Evolutionary conservation across 352 stramenopile species (phyloP).

Genomic region (Chrysophaeum taylorii): DNA sequence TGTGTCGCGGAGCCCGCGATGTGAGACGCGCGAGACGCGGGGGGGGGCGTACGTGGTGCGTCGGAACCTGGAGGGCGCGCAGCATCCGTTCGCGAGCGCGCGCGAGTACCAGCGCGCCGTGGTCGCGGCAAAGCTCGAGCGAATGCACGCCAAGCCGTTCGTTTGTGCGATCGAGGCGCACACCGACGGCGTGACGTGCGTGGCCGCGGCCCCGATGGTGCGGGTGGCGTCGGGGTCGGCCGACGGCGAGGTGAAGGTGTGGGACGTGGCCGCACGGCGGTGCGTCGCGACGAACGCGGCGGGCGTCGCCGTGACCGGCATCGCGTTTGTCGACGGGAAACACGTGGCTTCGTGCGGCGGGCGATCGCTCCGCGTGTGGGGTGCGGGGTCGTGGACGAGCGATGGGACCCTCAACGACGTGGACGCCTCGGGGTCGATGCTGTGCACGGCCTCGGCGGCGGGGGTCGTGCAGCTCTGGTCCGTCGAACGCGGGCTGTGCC

Average conservation of each 20-base stretch:
- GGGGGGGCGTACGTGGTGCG: conserved; percentile 83
- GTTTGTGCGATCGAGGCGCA: conserved; percentile 91
- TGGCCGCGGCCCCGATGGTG: conserved; percentile 76
- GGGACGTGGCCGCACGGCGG: conserved; percentile 84
- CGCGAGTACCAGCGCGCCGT: conserved; percentile 89
- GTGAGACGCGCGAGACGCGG: conserved; percentile 82
- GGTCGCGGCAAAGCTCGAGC: conserved; percentile 93
- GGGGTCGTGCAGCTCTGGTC: conserved; percentile 89
- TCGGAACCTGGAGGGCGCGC: conserved; percentile 87
- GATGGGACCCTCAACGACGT: background rate
- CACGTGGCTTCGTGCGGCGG: conserved; percentile 23
- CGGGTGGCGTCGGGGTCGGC: conserved; percentile 55
- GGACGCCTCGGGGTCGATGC: conserved; percentile 17
- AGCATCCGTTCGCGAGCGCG: conserved; percentile 47
- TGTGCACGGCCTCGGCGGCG: conserved; percentile 55
- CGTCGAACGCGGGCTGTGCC: conserved; percentile 73
- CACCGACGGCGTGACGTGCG: conserved; percentile 83
- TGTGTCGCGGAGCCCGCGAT: conserved; percentile 83
- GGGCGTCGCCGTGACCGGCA: conserved; percentile 81
- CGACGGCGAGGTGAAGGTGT: conserved; percentile 81
- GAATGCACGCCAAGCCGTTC: conserved; percentile 93
- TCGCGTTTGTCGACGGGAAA: conserved; percentile 55
- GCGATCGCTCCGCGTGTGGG: conserved; percentile 12
- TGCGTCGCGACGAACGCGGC: conserved; percentile 79
- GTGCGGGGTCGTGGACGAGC: conserved; percentile 1